A percentile compares a stretch with the other conserved stretches of the same genome.
These are phyloP conservation scores for Podila epicladia DNA, from an alignment of 192 early-diverging fungal species.

Conservation along the genomic window DNA sequence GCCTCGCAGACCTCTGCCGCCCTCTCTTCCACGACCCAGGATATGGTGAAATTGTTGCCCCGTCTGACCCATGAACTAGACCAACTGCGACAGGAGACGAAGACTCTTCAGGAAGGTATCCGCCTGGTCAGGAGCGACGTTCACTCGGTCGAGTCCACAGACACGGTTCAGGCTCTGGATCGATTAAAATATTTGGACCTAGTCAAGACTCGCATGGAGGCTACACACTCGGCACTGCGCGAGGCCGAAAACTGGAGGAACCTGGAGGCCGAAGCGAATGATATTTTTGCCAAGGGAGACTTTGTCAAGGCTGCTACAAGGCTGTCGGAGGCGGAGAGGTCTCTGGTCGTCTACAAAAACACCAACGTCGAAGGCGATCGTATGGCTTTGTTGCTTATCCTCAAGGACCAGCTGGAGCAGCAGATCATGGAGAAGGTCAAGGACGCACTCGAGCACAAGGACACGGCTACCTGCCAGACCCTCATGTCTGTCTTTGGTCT, in stretches of 20 bases:
- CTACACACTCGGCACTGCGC: conserved; percentile 63
- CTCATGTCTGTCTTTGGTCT: conserved; percentile 66
- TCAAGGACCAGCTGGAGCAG: conserved; percentile 70
- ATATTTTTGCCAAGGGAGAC: conserved; percentile 70
- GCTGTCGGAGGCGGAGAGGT: conserved; percentile 73
- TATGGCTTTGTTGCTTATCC: conserved; percentile 57
- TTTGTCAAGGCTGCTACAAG: conserved; percentile 67
- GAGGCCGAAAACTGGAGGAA: conserved; percentile 87
- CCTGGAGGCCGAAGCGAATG: conserved; percentile 70
- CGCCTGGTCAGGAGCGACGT: conserved; percentile 55
- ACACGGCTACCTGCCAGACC: conserved; percentile 61
- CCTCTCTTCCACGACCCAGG: conserved; percentile 63
- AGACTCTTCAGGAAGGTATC: conserved; percentile 56
- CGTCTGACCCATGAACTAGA: conserved; percentile 70
- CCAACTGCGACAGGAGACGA: conserved; percentile 62
- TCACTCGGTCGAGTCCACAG: conserved; percentile 54
- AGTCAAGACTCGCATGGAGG: conserved; percentile 75
- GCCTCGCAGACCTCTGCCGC: conserved; percentile 64
- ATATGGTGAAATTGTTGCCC: conserved; percentile 67
- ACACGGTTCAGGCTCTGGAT: conserved; percentile 61
- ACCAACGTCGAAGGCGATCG: conserved; percentile 76
- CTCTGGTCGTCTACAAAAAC: conserved; percentile 64
- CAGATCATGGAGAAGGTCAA: conserved; percentile 60
- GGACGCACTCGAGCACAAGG: conserved; percentile 65
- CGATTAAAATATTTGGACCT: conserved; percentile 69